Evolutionary conservation across 129 eudicot genomes (phyloP).

Genomic region (Flaveria bidentis): DNA sequence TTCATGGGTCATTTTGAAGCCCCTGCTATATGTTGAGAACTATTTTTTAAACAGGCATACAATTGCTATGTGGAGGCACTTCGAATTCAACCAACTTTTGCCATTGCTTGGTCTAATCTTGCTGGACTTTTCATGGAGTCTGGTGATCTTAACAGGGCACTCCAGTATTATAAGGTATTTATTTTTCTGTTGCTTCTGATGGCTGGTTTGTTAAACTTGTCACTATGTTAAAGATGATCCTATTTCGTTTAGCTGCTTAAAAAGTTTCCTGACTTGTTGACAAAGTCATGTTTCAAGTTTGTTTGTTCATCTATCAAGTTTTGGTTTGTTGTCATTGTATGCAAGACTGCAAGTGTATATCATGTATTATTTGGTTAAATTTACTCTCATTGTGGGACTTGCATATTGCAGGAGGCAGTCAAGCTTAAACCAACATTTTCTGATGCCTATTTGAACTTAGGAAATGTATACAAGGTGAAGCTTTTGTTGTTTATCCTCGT

Average conservation of each 20-base stretch:
- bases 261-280: conserved; percentile 1
- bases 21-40: conserved; percentile 27
- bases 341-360: conserved; percentile 1
- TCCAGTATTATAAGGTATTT: conserved; percentile 90
- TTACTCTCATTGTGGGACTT: conserved; percentile 21
- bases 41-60: conserved; percentile 62
- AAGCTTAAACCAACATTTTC: conserved; percentile 81
- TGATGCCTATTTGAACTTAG: conserved; percentile 88
- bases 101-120: conserved; percentile 98
- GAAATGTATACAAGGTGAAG: conserved; percentile 87
- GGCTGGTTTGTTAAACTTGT: neutral
- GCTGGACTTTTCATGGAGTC: conserved; percentile 97
- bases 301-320: neutral
- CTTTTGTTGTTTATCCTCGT: conserved; percentile 39
- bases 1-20: conserved; percentile 25
- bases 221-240: neutral
- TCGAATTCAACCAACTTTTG: conserved; percentile 82
- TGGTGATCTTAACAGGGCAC: conserved; percentile 80
- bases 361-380: neutral
- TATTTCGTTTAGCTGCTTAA: conserved; percentile 22
- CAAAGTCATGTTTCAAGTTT: conserved; percentile 5
- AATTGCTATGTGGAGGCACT: conserved; percentile 93
- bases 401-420: conserved; percentile 74
- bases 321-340: conserved; percentile 9
- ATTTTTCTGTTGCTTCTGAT: neutral